These are phyloP conservation scores for Trichoderma harzianum DNA, from an alignment of 2,329 filamentous ascomycete genomes.

Conservation along the genomic window DNA sequence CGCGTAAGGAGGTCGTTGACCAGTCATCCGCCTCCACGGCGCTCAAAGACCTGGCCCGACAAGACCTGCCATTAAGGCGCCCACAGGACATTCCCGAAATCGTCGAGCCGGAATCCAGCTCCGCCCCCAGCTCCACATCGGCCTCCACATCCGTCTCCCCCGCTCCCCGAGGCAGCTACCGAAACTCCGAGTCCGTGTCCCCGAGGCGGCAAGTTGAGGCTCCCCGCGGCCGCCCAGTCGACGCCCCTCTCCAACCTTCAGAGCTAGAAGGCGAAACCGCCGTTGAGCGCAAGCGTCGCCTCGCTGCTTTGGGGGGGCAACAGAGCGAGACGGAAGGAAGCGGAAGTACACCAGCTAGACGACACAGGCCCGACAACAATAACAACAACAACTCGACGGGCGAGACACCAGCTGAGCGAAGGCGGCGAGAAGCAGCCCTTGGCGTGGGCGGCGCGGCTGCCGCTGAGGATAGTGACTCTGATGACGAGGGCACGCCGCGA, in stretches of 20 bases:
- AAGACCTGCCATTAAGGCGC: slow-evolving; percentile 29
- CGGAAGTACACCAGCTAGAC: background rate
- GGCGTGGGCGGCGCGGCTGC: slow-evolving; percentile 50
- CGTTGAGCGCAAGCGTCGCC: slow-evolving; percentile 64
- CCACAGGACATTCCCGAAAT: slow-evolving; percentile 22
- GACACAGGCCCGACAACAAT: background rate
- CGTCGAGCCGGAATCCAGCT: slow-evolving; percentile 22
- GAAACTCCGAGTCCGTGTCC: slow-evolving; percentile 22
- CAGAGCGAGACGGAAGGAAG: slow-evolving; percentile 37
- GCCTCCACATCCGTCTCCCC: slow-evolving; percentile 11
- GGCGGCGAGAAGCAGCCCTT: slow-evolving; percentile 70
- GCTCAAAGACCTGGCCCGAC: slow-evolving; percentile 49
- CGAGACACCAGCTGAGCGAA: slow-evolving; percentile 72
- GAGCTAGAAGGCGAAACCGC: slow-evolving; percentile 57
- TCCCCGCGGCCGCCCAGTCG: slow-evolving; percentile 5
- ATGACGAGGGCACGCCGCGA: slow-evolving; percentile 54
- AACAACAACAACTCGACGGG: slow-evolving; percentile 31
- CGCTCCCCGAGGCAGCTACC: background rate
- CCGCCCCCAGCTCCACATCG: slow-evolving; percentile 22
- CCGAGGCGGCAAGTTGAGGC: slow-evolving; percentile 19
- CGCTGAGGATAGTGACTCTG: slow-evolving; percentile 49
- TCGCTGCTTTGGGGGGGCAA: slow-evolving; percentile 49
- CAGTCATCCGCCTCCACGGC: slow-evolving; percentile 46
- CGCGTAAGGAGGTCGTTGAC: slow-evolving; percentile 53
- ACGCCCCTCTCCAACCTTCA: slow-evolving; percentile 19